phyloP scores from a whole-genome alignment of 352 stramenopile species.

The Phytopythium boreale region DNA sequence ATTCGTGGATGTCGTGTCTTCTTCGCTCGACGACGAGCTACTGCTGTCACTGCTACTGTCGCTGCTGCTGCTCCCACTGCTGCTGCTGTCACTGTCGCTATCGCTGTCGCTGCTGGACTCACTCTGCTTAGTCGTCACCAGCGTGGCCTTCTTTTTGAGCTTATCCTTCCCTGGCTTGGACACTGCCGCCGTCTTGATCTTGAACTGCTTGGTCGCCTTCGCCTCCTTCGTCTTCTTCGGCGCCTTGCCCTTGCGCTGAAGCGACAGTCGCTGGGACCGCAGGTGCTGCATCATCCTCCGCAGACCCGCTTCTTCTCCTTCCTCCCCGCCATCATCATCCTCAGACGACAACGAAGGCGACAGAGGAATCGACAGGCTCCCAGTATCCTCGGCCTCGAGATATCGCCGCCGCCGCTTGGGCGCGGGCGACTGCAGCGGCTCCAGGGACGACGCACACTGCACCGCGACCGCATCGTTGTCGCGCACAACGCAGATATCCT shows the following conservation, averaged over 20 bases:
- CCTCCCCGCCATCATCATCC: constrained; percentile 3
- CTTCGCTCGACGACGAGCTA: constrained; percentile 10
- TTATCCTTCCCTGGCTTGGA: constrained; percentile 6
- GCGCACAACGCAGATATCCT: constrained; percentile 52
- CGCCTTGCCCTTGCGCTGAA: neutral
- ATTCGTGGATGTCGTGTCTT: neutral
- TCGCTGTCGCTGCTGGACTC: constrained; percentile 1
- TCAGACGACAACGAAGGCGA: constrained; percentile 2
- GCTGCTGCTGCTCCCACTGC: constrained; percentile 15
- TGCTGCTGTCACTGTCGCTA: constrained; percentile 14
- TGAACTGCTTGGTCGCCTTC: constrained; percentile 3
- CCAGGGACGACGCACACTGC: constrained; percentile 23
- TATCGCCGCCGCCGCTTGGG: neutral
- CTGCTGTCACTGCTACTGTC: constrained; percentile 23
- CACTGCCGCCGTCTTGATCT: constrained; percentile 3
- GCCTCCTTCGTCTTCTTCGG: constrained; percentile 7
- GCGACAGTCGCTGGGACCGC: neutral
- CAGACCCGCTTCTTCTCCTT: constrained; percentile 12
- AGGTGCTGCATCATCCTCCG: neutral
- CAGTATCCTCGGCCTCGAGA: neutral
- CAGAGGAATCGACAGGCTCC: neutral
- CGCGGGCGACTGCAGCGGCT: neutral
- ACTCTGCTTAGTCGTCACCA: neutral
- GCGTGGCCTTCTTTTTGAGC: neutral
- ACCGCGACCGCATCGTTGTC: constrained; percentile 61